These are phyloP conservation scores for Kodamaea sp. DNA, from an alignment of 1,139 yeast genomes.

Conservation along the genomic window DNA sequence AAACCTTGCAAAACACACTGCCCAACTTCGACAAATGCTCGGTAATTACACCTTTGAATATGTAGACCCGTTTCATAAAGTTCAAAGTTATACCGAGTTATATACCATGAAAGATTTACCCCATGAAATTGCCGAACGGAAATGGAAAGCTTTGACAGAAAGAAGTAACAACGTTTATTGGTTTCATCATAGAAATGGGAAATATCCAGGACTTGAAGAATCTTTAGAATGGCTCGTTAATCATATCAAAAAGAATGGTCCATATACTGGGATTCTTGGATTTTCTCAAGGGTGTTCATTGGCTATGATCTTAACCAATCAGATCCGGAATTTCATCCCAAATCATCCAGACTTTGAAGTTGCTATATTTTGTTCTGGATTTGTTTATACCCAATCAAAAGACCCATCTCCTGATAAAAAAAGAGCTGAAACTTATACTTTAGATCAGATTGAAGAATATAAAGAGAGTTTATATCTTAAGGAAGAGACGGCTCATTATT, in stretches of 20 bases:
- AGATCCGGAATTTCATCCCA: constrained; percentile 37
- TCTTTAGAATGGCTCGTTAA: constrained; percentile 42
- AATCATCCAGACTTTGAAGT: constrained; percentile 41
- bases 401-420: background rate
- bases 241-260: constrained; percentile 68
- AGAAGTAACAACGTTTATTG: constrained; percentile 52
- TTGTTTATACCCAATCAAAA: constrained; percentile 47
- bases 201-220: constrained; percentile 32
- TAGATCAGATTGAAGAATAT: constrained; percentile 15
- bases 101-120: constrained; percentile 25
- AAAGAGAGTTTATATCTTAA: constrained; percentile 1
- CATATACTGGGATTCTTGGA: constrained; percentile 84
- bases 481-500: constrained; percentile 17
- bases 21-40: constrained; percentile 71
- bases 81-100: constrained; percentile 9
- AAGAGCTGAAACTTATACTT: constrained; percentile 20
- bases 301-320: constrained; percentile 54
- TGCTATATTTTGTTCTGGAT: constrained; percentile 52
- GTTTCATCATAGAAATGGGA: constrained; percentile 33
- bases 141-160: constrained; percentile 36
- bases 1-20: constrained; percentile 71
- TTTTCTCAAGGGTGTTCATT: constrained; percentile 94
- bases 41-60: constrained; percentile 45
- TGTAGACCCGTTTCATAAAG: constrained; percentile 33
- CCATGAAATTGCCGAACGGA: constrained; percentile 25